Evolutionary conservation across 768 basidiomycete species (phyloP).

Genomic region (Phaeotremella skinneri): DNA sequence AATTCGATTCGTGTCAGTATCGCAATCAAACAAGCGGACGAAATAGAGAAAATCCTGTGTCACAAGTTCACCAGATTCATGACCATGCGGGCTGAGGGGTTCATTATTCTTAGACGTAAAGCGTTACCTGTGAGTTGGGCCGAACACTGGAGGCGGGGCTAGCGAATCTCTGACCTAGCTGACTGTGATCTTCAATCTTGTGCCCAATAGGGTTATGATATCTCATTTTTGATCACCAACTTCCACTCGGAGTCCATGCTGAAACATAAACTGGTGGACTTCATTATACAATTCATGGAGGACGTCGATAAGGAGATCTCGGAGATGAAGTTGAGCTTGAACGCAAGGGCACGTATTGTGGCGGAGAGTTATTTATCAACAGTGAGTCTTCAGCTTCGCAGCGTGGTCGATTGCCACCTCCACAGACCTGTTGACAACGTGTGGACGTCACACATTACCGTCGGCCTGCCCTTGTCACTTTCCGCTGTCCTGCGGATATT

Average conservation of each 20-base stretch:
- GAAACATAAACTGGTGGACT: constrained; percentile 99
- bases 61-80: constrained; percentile 98
- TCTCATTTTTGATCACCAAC: constrained; percentile 97
- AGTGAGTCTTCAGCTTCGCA: too few relatives aligned
- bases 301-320: constrained; percentile 99
- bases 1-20: constrained; percentile 97
- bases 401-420: too few relatives aligned
- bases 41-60: constrained; percentile 94
- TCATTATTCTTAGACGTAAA: constrained; percentile 91
- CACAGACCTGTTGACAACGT: too few relatives aligned
- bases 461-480: too few relatives aligned
- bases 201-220: constrained; percentile 80
- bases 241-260: constrained; percentile 96
- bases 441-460: too few relatives aligned
- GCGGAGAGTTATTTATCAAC: constrained; percentile 92
- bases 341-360: constrained; percentile 92
- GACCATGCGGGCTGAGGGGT: constrained; percentile 98
- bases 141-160: background rate
- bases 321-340: constrained; percentile 96
- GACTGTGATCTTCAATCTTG: background rate
- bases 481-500: too few relatives aligned
- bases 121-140: constrained; percentile 69
- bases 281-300: constrained; percentile 99
- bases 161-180: background rate
- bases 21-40: constrained; percentile 98